Conservation (phyloP, 306 rosid genomes). For the Mimosa pudica region DNA sequence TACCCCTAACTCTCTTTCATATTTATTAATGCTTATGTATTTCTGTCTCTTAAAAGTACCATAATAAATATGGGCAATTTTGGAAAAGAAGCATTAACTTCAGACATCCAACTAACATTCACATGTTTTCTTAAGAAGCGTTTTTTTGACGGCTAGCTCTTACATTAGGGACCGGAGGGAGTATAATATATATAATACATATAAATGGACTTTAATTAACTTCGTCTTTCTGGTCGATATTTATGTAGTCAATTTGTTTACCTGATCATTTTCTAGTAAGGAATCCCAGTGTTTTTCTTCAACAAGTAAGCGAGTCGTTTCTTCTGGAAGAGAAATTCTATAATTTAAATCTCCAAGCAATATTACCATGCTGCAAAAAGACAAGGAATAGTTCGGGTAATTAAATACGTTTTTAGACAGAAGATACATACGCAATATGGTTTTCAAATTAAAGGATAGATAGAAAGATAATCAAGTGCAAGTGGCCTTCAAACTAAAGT, state of each 20-base stretch:
- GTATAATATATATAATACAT: background rate
- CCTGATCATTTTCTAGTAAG: constrained; percentile 82
- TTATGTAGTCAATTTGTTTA: constrained; percentile 19
- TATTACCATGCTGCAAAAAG: constrained; percentile 65
- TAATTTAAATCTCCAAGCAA: constrained; percentile 91
- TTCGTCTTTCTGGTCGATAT: background rate
- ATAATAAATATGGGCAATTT: too few relatives aligned
- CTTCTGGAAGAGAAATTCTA: constrained; percentile 79
- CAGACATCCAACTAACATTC: too few relatives aligned
- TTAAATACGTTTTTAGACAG: background rate
- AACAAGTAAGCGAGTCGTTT: constrained; percentile 61
- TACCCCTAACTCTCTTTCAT: too few relatives aligned
- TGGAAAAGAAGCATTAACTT: too few relatives aligned
- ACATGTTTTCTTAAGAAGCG: too few relatives aligned
- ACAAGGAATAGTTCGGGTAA: constrained; percentile 10
- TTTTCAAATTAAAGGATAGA: background rate
- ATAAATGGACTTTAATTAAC: background rate
- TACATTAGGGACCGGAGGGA: too few relatives aligned
- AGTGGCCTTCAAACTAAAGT: constrained; percentile 26
- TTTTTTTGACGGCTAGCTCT: too few relatives aligned
- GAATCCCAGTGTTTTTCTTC: constrained; percentile 60
- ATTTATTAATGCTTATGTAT: too few relatives aligned
- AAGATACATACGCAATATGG: constrained; percentile 13
- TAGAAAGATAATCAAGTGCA: constrained; percentile 27
- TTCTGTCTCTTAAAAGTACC: too few relatives aligned